phyloP scores from a whole-genome alignment of 2,329 filamentous ascomycete species.

The Hypoxylon sp. region DNA sequence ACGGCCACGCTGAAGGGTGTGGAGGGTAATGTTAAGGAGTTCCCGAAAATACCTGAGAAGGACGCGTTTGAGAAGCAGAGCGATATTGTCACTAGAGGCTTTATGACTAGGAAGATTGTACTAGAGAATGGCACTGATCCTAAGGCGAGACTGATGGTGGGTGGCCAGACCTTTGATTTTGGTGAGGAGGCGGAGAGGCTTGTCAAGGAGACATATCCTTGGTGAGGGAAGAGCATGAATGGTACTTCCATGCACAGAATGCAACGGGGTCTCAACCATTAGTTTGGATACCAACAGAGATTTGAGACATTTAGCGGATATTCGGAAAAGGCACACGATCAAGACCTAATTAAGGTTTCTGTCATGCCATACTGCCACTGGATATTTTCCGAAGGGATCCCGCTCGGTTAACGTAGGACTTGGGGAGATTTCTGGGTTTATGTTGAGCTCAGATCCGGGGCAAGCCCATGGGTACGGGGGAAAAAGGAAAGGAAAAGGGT shows the following conservation, averaged over 20 bases:
- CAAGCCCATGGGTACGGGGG: not conserved
- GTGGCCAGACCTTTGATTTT: constrained; percentile 50
- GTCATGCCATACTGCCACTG: not conserved
- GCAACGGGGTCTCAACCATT: not conserved
- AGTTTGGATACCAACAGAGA: not conserved
- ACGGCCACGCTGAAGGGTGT: constrained; percentile 43
- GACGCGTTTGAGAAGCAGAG: constrained; percentile 28
- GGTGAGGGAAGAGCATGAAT: not conserved
- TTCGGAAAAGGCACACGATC: not conserved
- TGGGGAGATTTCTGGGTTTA: not conserved
- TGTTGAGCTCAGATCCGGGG: not conserved
- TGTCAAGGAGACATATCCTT: constrained; percentile 26
- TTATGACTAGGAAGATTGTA: constrained; percentile 51
- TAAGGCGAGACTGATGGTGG: constrained; percentile 47
- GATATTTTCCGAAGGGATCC: not conserved
- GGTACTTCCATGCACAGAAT: not conserved
- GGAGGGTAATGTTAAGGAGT: constrained; percentile 42
- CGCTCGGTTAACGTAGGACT: not conserved
- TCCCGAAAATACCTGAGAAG: constrained; percentile 43
- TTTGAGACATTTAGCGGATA: not conserved
- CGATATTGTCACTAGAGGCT: constrained; percentile 44
- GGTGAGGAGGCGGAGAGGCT: constrained; percentile 46
- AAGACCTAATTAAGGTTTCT: not conserved
- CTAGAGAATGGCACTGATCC: constrained; percentile 50
- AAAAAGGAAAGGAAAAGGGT: not conserved